Evolutionary conservation across 805 yeast genomes (phyloP).

Genomic region (Priceomyces medius): DNA sequence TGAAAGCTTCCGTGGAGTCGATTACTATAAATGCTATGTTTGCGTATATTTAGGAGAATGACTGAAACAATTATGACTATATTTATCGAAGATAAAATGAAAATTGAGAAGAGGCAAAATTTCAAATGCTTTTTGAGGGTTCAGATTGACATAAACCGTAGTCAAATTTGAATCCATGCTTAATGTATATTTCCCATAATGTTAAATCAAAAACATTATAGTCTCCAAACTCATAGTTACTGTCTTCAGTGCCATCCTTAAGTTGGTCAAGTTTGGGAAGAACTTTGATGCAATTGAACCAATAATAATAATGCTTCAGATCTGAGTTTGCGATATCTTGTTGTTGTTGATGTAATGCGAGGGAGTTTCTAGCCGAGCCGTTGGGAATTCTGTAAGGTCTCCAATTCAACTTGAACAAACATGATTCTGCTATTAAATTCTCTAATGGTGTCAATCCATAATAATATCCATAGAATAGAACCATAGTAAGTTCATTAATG

Average conservation of each 20-base stretch:
- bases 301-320: slow-evolving; percentile 13
- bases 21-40: slow-evolving; percentile 4
- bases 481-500: slow-evolving; percentile 37
- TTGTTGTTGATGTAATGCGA: slow-evolving; percentile 4
- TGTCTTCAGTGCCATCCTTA: slow-evolving; percentile 5
- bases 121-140: slow-evolving; percentile 23
- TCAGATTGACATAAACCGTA: slow-evolving; percentile 27
- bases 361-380: slow-evolving; percentile 7
- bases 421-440: slow-evolving; percentile 41
- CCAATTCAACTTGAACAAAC: slow-evolving; percentile 42
- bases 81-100: background rate
- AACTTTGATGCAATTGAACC: slow-evolving; percentile 18
- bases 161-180: slow-evolving; percentile 39
- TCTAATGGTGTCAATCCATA: slow-evolving; percentile 44
- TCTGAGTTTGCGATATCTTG: slow-evolving; percentile 1
- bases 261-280: slow-evolving; percentile 7
- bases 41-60: slow-evolving; percentile 2
- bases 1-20: too few relatives aligned
- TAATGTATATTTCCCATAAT: slow-evolving; percentile 41
- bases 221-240: slow-evolving; percentile 31
- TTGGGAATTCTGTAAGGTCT: slow-evolving; percentile 32
- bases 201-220: slow-evolving; percentile 42
- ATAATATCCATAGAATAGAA: slow-evolving; percentile 43
- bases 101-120: background rate
- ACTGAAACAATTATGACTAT: background rate